Percentiles rank a stretch among this genome's conserved stretches.
phyloP scores from a whole-genome alignment of 2,329 filamentous ascomycete genomes.

The Phaeosphaeria sp. region DNA sequence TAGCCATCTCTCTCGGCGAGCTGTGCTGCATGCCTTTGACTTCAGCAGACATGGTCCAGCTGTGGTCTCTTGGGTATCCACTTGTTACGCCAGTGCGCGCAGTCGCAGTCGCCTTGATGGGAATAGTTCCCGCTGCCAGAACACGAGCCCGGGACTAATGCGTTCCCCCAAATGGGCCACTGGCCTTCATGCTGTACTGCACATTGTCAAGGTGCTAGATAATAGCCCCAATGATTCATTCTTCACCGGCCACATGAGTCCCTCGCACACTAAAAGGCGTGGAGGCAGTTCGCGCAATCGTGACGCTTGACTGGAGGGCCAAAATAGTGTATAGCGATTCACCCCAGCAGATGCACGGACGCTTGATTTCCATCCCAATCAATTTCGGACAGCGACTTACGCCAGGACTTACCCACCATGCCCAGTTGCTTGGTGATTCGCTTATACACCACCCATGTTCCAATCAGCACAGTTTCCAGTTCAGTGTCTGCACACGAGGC shows the following conservation, averaged over 20 bases:
- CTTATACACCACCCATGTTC: conserved; percentile 10
- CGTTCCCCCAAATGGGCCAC: conserved; percentile 15
- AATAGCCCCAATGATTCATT: conserved; percentile 1
- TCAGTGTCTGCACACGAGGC: conserved; percentile 11
- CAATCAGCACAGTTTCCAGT: conserved; percentile 11
- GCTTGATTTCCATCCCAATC: conserved; percentile 13
- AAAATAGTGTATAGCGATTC: conserved; percentile 16
- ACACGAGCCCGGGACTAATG: conserved; percentile 19
- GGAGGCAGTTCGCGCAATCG: conserved; percentile 1
- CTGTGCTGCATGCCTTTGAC: conserved; percentile 9
- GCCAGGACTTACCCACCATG: conserved; percentile 9
- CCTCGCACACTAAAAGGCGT: neutral
- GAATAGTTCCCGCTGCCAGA: conserved; percentile 33
- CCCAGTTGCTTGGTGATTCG: conserved; percentile 4
- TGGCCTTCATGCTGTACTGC: conserved; percentile 5
- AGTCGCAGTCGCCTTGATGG: conserved; percentile 18
- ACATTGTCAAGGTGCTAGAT: neutral
- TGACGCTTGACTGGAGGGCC: conserved; percentile 7
- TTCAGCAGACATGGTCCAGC: conserved; percentile 23
- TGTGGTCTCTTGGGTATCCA: conserved; percentile 19
- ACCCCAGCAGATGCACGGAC: conserved; percentile 12
- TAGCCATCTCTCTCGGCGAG: conserved; percentile 13
- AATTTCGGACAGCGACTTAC: conserved; percentile 25
- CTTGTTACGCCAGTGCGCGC: conserved; percentile 21
- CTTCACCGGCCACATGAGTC: conserved; percentile 7